A percentile compares a stretch with the other conserved stretches of the same genome.
phyloP scores from a whole-genome alignment of 441 rosid species.

The Pelargonium myrrhifolium region DNA sequence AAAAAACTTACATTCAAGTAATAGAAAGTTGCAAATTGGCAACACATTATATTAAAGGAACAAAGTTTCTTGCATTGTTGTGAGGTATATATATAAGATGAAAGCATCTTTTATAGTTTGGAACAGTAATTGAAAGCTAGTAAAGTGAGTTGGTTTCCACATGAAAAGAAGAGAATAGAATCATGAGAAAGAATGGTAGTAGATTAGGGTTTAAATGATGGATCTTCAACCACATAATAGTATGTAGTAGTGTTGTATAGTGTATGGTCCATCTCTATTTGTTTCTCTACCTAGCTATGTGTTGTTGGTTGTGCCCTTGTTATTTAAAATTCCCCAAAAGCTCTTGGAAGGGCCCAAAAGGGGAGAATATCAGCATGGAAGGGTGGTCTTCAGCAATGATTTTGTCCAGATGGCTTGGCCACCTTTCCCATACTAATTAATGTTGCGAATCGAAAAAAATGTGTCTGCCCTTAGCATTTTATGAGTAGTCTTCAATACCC shows the following conservation, averaged over 20 bases:
- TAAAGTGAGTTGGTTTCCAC: constrained; percentile 39
- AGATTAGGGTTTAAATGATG: constrained; percentile 20
- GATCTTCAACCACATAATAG: constrained; percentile 13
- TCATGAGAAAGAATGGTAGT: constrained; percentile 36
- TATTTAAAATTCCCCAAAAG: constrained; percentile 13
- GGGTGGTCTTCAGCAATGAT: constrained; percentile 36
- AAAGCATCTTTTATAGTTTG: constrained; percentile 26
- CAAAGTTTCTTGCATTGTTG: not conserved
- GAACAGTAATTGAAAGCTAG: constrained; percentile 23
- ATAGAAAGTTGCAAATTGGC: no score
- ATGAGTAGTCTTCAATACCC: no score
- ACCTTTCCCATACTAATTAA: constrained; percentile 27
- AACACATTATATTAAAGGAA: no score
- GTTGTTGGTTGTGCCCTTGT: not conserved
- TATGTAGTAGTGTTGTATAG: not conserved
- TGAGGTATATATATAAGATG: constrained; percentile 25
- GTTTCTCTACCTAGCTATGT: constrained; percentile 12
- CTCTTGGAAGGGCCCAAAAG: constrained; percentile 22
- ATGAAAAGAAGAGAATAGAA: constrained; percentile 55
- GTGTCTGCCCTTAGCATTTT: no score
- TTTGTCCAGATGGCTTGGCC: constrained; percentile 31
- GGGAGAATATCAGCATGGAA: constrained; percentile 27
- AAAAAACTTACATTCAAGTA: no score
- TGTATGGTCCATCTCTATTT: constrained; percentile 11
- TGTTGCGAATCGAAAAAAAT: no score